phyloP scores from a whole-genome alignment of 1,284 basidiomycete genomes.

The Cryptococcus sp. region DNA sequence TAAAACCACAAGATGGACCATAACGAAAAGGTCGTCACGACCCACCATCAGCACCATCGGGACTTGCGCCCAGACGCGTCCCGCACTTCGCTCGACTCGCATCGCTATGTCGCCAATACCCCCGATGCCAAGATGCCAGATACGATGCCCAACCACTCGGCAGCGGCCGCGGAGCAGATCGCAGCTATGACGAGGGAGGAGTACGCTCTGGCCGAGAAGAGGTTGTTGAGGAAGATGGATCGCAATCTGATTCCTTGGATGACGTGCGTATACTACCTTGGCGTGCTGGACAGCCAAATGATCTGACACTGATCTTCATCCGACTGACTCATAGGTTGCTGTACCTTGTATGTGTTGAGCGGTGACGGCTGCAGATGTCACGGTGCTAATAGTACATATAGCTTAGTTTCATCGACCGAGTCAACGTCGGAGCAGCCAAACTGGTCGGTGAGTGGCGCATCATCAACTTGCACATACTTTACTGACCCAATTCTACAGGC shows the following conservation, averaged over 20 bases:
- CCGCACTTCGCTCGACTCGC: conserved; percentile 12
- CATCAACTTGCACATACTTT: not conserved
- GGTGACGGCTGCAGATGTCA: no score
- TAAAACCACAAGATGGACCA: not conserved
- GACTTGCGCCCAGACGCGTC: not conserved
- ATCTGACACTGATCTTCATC: no score
- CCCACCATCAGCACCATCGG: not conserved
- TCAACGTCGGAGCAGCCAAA: conserved; percentile 55
- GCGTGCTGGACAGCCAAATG: no score
- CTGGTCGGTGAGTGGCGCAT: conserved; percentile 43
- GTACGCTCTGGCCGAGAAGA: conserved; percentile 43
- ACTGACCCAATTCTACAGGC: conserved; percentile 2
- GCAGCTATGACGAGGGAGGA: conserved; percentile 44
- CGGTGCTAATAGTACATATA: no score
- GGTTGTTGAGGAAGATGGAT: conserved; percentile 52
- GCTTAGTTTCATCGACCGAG: conserved; percentile 47
- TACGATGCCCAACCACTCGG: conserved; percentile 16
- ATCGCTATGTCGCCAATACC: conserved; percentile 12
- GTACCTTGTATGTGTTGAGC: conserved; percentile 32
- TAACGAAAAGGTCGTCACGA: not conserved
- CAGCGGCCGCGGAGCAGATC: conserved; percentile 22
- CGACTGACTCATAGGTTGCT: conserved; percentile 30
- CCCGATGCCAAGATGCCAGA: conserved; percentile 17
- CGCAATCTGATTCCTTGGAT: conserved; percentile 51
- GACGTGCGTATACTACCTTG: conserved; percentile 35